A percentile compares a stretch with the other conserved stretches of the same genome.
Evolutionary conservation across 495 filamentous ascomycete genomes (phyloP).

Genomic region (Penicillium angulare): DNA sequence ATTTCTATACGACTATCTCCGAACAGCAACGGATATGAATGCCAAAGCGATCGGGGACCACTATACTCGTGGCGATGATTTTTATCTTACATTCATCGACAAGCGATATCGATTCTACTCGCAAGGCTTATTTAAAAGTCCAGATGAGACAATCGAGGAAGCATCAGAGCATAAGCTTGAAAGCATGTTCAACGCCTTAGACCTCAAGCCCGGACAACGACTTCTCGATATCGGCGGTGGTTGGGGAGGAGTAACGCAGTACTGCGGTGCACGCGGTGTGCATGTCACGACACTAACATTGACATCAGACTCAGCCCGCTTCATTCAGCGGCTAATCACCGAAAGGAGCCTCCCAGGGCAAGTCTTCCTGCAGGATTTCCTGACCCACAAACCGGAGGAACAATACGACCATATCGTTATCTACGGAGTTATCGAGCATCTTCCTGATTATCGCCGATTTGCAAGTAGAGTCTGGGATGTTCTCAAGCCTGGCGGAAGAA

Average conservation of each 20-base stretch:
- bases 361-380: slow-evolving; percentile 12
- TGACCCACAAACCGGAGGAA: slow-evolving; percentile 8
- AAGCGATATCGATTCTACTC: slow-evolving; percentile 16
- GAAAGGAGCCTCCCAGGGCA: slow-evolving; percentile 5
- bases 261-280: slow-evolving; percentile 19
- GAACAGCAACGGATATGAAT: slow-evolving; percentile 13
- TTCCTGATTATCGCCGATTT: slow-evolving; percentile 13
- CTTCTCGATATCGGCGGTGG: slow-evolving; percentile 20
- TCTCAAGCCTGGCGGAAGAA: slow-evolving; percentile 10
- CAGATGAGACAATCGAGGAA: slow-evolving; percentile 14
- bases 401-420: slow-evolving; percentile 13
- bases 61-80: slow-evolving; percentile 14
- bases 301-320: slow-evolving; percentile 8
- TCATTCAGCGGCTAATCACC: slow-evolving; percentile 5
- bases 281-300: slow-evolving; percentile 15
- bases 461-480: slow-evolving; percentile 9
- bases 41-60: slow-evolving; percentile 14
- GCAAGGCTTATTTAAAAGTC: slow-evolving; percentile 10
- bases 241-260: slow-evolving; percentile 22
- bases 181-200: slow-evolving; percentile 9
- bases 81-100: slow-evolving; percentile 17
- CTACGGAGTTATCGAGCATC: slow-evolving; percentile 11
- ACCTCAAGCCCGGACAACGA: slow-evolving; percentile 11
- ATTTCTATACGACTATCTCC: slow-evolving; percentile 14
- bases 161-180: slow-evolving; percentile 18